A percentile compares a stretch with the other conserved stretches of the same genome.
These are phyloP conservation scores for Xylaria hypoxylon DNA, from an alignment of 2,329 filamentous ascomycete genomes.

Conservation along the genomic window DNA sequence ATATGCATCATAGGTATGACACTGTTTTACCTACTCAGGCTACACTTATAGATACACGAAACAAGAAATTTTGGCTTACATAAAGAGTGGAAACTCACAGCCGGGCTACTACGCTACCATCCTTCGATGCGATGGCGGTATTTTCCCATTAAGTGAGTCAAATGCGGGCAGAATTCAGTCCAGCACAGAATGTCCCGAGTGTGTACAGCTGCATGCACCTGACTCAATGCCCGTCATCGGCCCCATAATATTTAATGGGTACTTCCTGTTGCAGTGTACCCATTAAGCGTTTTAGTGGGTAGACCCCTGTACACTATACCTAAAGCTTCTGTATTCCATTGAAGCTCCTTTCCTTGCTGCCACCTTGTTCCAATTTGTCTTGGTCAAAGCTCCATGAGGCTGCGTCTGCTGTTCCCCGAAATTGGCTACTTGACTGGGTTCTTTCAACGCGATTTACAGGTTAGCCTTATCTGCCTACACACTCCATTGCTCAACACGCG, in stretches of 20 bases:
- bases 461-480: constrained; percentile 37
- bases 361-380: neutral
- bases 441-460: constrained; percentile 36
- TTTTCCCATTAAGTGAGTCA: constrained; percentile 7
- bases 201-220: neutral
- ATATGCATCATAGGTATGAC: constrained; percentile 1
- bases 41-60: neutral
- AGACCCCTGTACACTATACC: neutral
- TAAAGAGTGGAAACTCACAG: constrained; percentile 41
- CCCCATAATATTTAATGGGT: too few relatives aligned
- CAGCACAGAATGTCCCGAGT: constrained; percentile 21
- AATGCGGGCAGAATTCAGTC: constrained; percentile 1
- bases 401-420: constrained; percentile 24
- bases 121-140: neutral
- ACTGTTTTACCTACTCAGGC: neutral
- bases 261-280: neutral
- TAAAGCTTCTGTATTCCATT: neutral
- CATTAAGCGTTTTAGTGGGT: constrained; percentile 8
- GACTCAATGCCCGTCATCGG: neutral
- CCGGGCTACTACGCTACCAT: constrained; percentile 3
- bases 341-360: neutral
- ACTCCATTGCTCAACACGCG: constrained; percentile 46
- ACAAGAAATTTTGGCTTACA: constrained; percentile 42
- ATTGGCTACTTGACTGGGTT: constrained; percentile 18
- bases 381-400: constrained; percentile 39